These are phyloP conservation scores for Spencermartinsiella ligniputridi DNA, from an alignment of 1,139 yeast species.

Conservation along the genomic window DNA sequence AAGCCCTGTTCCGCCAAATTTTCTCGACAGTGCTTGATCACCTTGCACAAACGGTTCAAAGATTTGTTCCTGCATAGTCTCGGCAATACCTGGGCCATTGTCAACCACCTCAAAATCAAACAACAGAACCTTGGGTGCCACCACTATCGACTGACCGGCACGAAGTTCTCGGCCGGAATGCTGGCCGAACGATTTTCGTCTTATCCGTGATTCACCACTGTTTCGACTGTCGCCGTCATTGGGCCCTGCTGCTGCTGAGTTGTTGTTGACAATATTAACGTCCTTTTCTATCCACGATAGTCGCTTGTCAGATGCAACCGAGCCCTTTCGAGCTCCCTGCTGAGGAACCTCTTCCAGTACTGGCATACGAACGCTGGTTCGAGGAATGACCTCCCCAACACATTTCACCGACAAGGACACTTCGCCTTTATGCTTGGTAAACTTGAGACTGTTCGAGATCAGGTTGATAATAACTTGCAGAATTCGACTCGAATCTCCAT, in stretches of 20 bases:
- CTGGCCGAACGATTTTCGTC: not conserved
- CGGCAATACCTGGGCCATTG: slow-evolving; percentile 90
- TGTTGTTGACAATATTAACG: not conserved
- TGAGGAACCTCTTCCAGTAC: not conserved
- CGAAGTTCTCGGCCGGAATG: not conserved
- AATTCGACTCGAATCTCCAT: slow-evolving; percentile 83
- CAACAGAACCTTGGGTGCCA: slow-evolving; percentile 6
- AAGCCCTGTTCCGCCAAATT: slow-evolving; percentile 93
- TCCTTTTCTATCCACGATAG: not conserved
- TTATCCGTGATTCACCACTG: not conserved
- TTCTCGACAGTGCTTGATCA: slow-evolving; percentile 86
- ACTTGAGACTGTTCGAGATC: slow-evolving; percentile 81
- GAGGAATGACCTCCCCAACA: slow-evolving; percentile 5
- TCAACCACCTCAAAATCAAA: slow-evolving; percentile 76
- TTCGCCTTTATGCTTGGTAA: slow-evolving; percentile 80
- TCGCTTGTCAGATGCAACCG: not conserved
- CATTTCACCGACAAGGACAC: slow-evolving; percentile 58
- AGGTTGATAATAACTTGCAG: slow-evolving; percentile 84
- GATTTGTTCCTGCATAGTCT: slow-evolving; percentile 71
- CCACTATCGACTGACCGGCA: not conserved
- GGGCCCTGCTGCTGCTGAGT: no score
- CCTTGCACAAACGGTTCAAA: slow-evolving; percentile 98
- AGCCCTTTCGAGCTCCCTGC: not conserved
- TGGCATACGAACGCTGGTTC: not conserved
- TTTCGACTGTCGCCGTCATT: not conserved